Evolutionary conservation across 495 filamentous ascomycete genomes (phyloP).

Genomic region (Aspergillus sclerotioniger): DNA sequence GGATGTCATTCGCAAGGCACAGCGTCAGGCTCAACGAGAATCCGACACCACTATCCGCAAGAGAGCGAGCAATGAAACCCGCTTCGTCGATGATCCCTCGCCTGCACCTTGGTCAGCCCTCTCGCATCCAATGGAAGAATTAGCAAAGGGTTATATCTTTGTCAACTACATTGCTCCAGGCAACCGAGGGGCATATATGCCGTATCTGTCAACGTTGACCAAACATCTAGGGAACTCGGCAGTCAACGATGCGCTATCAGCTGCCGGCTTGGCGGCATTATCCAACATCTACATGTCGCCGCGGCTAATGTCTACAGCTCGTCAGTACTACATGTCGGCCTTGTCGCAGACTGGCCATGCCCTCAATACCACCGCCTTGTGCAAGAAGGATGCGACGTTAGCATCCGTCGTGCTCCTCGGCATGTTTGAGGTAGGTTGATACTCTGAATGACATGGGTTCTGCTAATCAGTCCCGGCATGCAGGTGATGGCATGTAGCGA

Average conservation of each 20-base stretch:
- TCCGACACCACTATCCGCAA: background rate
- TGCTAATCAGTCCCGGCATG: background rate
- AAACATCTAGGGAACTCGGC: constrained; percentile 5
- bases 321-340: constrained; percentile 16
- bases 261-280: constrained; percentile 16
- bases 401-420: constrained; percentile 16
- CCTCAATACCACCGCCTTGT: constrained; percentile 4
- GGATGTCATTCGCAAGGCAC: constrained; percentile 15
- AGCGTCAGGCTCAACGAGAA: background rate
- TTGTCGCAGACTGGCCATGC: constrained; percentile 18
- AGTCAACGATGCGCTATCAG: constrained; percentile 16
- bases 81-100: background rate
- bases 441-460: background rate
- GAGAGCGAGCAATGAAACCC: background rate
- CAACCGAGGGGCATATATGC: constrained; percentile 6
- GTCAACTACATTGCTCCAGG: background rate
- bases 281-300: constrained; percentile 19
- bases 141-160: background rate
- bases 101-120: background rate
- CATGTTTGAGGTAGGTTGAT: constrained; percentile 13
- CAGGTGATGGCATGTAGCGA: constrained; percentile 18
- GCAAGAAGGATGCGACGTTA: constrained; percentile 15
- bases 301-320: constrained; percentile 16
- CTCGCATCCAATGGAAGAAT: background rate
- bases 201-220: constrained; percentile 11